A percentile compares a stretch with the other conserved stretches of the same genome.
phyloP scores from a whole-genome alignment of 352 stramenopile genomes.

The Phytophthora syringae region DNA sequence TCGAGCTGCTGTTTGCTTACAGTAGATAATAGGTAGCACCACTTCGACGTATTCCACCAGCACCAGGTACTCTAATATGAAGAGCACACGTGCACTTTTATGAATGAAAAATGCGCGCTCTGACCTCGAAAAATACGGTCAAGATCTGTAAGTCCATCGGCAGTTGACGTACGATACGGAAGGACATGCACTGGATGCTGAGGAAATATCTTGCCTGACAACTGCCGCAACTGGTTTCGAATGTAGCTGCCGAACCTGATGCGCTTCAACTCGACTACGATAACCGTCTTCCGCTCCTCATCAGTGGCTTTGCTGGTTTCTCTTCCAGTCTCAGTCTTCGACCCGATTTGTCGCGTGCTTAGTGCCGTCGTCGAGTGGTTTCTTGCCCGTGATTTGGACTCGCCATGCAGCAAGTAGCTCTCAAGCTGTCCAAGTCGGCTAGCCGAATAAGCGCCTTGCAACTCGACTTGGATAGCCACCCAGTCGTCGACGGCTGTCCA shows the following conservation, averaged over 20 bases:
- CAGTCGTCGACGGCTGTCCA: not conserved
- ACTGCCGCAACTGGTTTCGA: not conserved
- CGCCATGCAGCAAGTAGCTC: constrained; percentile 1
- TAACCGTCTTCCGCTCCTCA: not conserved
- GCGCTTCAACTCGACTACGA: not conserved
- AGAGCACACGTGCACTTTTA: constrained; percentile 27
- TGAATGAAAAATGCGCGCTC: constrained; percentile 25
- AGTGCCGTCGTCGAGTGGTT: not conserved
- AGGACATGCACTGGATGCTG: not conserved
- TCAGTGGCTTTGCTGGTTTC: not conserved
- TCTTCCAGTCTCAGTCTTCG: not conserved
- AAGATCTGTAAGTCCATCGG: not conserved
- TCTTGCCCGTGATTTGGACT: not conserved
- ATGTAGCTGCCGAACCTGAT: not conserved
- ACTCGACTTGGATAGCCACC: constrained; percentile 19
- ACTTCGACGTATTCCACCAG: constrained; percentile 42
- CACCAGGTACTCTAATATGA: constrained; percentile 41
- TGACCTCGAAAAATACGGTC: constrained; percentile 4
- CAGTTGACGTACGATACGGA: too few relatives aligned
- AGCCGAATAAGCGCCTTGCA: constrained; percentile 38
- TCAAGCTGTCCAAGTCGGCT: constrained; percentile 18
- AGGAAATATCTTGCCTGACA: not conserved
- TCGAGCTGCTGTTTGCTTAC: constrained; percentile 19
- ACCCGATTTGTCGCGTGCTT: not conserved
- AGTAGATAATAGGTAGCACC: constrained; percentile 34